Evolutionary conservation across 345 rosid genomes (phyloP), one percentile per base, ranked within the genome.

Genomic region (Acer campestre): DNA sequence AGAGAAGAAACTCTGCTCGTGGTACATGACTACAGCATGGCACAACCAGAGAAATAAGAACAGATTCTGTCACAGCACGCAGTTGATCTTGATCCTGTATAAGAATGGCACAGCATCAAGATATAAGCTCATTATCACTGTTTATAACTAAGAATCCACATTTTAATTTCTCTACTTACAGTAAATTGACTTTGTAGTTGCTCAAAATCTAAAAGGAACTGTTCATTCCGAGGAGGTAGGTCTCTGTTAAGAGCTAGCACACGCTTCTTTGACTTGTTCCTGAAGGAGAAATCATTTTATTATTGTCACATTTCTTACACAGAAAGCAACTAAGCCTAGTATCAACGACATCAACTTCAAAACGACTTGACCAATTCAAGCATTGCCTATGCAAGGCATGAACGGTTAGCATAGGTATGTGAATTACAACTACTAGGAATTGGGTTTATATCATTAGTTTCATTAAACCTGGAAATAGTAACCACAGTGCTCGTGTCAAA

Each of bases 181-280:
- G 83, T 75, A 79, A 89, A 92, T 79, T 91, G 99, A 81, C 77
- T 82, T 61, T 81, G 99, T 69, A 94, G 89, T 78, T 92, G 95
- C 86, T 96, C 90, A 81, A 96, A 94, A 86, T 96, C 97, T 48
- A 83, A 48, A 68, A 91, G 84, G 86, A 96, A 96, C 79, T 94
- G 98, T 77, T 94, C 99, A 76, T 96, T 96, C 74, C 83, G 85
- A 67, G 99, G 98, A 53, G 98, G 98, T 23, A 94, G 86, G 75
- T 92, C 98, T 85, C 92, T 85, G 68, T 91, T 92, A 2, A 88
- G 79, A 77, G 99, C 97, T 55, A 88, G 89, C 31, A 96, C 91
- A 66, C 98, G 98, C 89, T 92, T 94, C 79, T 92, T 97, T 0
- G 94, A 80, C 85, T 90, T 94, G 88, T 92, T 94, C 86, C 99